Evolutionary conservation across 2,329 filamentous ascomycete species (phyloP), one percentile per base, ranked within the genome.

Genomic region (Emydomyces testavorans): DNA sequence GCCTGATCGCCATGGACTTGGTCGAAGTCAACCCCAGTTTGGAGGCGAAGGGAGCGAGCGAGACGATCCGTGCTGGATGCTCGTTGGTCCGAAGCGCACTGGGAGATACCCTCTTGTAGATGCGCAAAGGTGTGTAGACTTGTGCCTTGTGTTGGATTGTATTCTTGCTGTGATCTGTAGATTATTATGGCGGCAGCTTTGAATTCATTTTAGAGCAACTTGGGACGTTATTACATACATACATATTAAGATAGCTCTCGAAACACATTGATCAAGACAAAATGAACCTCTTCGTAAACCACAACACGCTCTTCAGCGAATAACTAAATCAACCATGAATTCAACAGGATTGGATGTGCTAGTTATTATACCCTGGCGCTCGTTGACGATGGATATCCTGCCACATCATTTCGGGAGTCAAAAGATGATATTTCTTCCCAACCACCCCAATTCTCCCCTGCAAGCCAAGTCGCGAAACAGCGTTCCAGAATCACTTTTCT

Each of bases 51-150:
- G 87, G 85, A 4, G 87, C 85, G 1, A 75, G 77, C 49, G 88
- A 95, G 69, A 98, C 92, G 0, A 83, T 96, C 50, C 72, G 90
- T 45, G 87, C 90, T 2, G 92, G 90, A 4, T 92, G 88, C 65
- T 94, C 86, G 35, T 74, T 98, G 57, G 87, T 96, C 43, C 76
- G 92, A 50, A 95, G 90, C 63, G 90, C 88, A 4, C 71, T 96
- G 54, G 92, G 92, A 16, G 92, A 98, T 72, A 93, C 85, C 42
- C 69, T 96, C 58, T 70, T 96, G 62, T 95, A 70, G 71, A 43
- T 32, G 44, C 26, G 36, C 18, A n/a, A n/a, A n/a, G n/a, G n/a
- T n/a, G n/a, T n/a, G n/a, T n/a, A n/a, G n/a, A n/a, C n/a, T n/a
- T 37, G 18, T 31, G 8, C 31, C 23, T 28, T 4, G 26, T 24